Percentiles rank a stretch among this genome's conserved stretches.
Conservation (phyloP, 345 rosid species). For the Gossypium ekmanianum region DNA sequence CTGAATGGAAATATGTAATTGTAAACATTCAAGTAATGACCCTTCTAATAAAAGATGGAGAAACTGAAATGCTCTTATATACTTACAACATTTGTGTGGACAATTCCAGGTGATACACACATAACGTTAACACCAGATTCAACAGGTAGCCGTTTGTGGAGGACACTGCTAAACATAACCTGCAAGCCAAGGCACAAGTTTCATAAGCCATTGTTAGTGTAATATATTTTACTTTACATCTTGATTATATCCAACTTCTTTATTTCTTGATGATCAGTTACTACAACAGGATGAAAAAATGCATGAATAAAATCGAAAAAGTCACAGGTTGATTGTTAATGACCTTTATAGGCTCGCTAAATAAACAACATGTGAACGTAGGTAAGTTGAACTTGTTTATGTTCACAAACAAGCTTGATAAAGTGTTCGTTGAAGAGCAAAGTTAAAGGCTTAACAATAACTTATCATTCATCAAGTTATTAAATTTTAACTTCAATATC, state of each 20-base stretch:
- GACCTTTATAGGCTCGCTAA: neutral
- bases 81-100: slow-evolving; percentile 93
- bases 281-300: neutral
- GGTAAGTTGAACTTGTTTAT: neutral
- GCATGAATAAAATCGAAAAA: neutral
- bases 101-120: slow-evolving; percentile 88
- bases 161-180: slow-evolving; percentile 92
- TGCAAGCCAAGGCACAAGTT: slow-evolving; percentile 36
- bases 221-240: neutral
- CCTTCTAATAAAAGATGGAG: slow-evolving; percentile 8
- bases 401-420: neutral
- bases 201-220: neutral
- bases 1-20: neutral
- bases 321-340: neutral
- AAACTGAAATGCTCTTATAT: slow-evolving; percentile 18
- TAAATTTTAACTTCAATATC: neutral
- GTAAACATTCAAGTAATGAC: neutral
- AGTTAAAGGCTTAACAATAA: neutral
- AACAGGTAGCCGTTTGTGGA: slow-evolving; percentile 74
- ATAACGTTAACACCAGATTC: slow-evolving; percentile 83
- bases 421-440: neutral
- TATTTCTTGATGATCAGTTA: neutral
- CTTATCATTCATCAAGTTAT: neutral
- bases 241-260: neutral
- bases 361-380: neutral